These are phyloP conservation scores for Acrodontium crateriforme DNA, from an alignment of 2,329 filamentous ascomycete genomes.

Conservation along the genomic window DNA sequence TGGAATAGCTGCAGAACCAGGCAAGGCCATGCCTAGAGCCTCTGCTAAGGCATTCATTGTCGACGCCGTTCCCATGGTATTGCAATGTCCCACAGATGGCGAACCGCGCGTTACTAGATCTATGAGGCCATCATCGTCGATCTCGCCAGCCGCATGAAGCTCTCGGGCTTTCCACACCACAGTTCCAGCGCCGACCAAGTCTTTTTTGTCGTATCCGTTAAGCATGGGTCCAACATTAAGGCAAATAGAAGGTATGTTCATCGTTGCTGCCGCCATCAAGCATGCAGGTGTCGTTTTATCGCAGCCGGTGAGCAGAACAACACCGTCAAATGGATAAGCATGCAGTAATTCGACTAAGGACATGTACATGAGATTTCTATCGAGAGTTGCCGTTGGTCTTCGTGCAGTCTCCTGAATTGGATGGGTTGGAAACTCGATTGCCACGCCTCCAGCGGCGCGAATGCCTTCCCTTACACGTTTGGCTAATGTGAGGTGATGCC, in stretches of 20 bases:
- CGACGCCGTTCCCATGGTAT: conserved; percentile 20
- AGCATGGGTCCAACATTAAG: conserved; percentile 21
- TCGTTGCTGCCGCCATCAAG: conserved; percentile 19
- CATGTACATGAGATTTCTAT: conserved; percentile 18
- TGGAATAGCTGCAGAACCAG: conserved; percentile 17
- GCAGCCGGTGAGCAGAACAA: conserved; percentile 18
- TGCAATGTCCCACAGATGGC: conserved; percentile 18
- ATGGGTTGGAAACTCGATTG: conserved; percentile 20
- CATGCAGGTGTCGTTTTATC: conserved; percentile 20
- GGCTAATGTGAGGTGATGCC: conserved; percentile 15
- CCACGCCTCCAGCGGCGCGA: conserved; percentile 16
- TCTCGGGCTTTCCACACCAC: conserved; percentile 20
- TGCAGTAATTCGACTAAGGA: conserved; percentile 18
- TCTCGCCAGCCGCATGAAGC: conserved; percentile 15
- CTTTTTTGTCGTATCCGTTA: conserved; percentile 15
- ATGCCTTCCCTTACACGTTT: conserved; percentile 19
- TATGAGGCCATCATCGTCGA: conserved; percentile 14
- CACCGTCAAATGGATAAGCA: conserved; percentile 19
- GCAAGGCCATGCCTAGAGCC: conserved; percentile 19
- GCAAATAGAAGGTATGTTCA: conserved; percentile 20
- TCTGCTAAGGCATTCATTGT: conserved; percentile 21
- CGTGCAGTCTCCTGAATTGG: conserved; percentile 18
- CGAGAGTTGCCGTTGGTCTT: conserved; percentile 17
- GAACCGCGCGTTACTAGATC: conserved; percentile 17
- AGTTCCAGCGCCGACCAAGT: conserved; percentile 15